A percentile compares a stretch with the other conserved stretches of the same genome.
phyloP scores from a whole-genome alignment of 108 stramenopile species.

The Pseudonitzschia pungens region DNA sequence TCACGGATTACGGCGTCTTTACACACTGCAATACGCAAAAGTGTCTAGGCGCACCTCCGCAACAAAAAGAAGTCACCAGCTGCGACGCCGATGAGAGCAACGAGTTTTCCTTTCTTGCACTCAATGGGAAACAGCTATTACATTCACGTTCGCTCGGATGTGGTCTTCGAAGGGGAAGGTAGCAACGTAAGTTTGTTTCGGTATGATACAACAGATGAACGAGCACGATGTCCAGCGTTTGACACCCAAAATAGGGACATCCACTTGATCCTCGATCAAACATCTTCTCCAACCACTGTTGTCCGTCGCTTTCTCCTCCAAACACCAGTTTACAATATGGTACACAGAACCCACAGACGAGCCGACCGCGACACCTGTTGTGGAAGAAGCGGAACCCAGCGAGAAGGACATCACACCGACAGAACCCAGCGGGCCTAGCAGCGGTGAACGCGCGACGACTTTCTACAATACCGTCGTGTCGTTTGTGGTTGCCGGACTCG shows the following conservation, averaged over 20 bases:
- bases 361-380: slow-evolving; percentile 1
- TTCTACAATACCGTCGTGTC: background rate
- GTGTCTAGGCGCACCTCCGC: slow-evolving; percentile 23
- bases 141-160: slow-evolving; percentile 41
- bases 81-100: slow-evolving; percentile 16
- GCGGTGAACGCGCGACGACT: background rate
- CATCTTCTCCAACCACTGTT: too few species aligned
- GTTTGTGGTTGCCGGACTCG: background rate
- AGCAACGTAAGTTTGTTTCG: slow-evolving; percentile 22
- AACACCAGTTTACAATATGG: slow-evolving; percentile 17
- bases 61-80: slow-evolving; percentile 12
- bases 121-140: slow-evolving; percentile 22
- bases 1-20: slow-evolving; percentile 36
- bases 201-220: background rate
- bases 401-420: too few species aligned
- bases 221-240: background rate
- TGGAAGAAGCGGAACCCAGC: background rate
- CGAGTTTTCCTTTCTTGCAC: slow-evolving; percentile 17
- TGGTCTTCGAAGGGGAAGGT: slow-evolving; percentile 24
- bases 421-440: too few species aligned
- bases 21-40: slow-evolving; percentile 30
- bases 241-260: background rate
- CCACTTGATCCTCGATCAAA: background rate
- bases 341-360: slow-evolving; percentile 14
- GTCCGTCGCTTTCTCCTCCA: background rate